Conservation (phyloP, 805 yeast genomes). For the Saccharomyces eubayanus region DNA sequence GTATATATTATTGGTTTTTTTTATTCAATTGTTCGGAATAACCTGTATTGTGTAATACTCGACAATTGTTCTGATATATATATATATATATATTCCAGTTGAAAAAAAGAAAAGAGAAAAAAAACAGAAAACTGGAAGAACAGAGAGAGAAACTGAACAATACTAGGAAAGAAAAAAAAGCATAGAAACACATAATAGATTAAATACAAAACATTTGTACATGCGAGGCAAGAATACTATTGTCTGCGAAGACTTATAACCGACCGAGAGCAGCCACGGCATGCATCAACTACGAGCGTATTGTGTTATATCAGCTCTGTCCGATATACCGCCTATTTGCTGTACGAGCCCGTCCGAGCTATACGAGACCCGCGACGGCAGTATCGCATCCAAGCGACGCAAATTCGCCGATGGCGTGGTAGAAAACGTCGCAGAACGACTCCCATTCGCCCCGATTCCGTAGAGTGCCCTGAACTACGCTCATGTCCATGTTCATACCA, state of each 20-base stretch:
- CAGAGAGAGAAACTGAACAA: neutral
- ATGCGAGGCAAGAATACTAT: neutral
- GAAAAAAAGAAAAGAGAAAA: neutral
- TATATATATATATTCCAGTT: neutral
- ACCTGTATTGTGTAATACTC: neutral
- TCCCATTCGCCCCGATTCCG: conserved; percentile 6
- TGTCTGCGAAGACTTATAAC: neutral
- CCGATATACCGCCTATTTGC: neutral
- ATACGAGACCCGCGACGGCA: neutral
- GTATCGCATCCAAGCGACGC: neutral
- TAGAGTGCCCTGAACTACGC: conserved; percentile 13
- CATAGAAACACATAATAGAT: neutral
- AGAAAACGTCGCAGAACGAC: conserved; percentile 7
- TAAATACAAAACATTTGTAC: neutral
- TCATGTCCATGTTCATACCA: conserved; percentile 18
- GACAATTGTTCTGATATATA: neutral
- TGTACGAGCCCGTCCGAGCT: neutral
- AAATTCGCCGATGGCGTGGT: neutral
- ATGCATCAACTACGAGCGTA: neutral
- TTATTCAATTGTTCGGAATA: neutral
- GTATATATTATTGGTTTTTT: neutral
- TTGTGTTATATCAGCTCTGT: neutral
- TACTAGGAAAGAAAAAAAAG: neutral
- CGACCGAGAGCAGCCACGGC: neutral
- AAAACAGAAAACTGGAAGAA: neutral